Percentiles rank a stretch among this genome's conserved stretches.
Evolutionary conservation across 164 flowering plant genomes (phyloP).

Genomic region (Liriodendron chinense): DNA sequence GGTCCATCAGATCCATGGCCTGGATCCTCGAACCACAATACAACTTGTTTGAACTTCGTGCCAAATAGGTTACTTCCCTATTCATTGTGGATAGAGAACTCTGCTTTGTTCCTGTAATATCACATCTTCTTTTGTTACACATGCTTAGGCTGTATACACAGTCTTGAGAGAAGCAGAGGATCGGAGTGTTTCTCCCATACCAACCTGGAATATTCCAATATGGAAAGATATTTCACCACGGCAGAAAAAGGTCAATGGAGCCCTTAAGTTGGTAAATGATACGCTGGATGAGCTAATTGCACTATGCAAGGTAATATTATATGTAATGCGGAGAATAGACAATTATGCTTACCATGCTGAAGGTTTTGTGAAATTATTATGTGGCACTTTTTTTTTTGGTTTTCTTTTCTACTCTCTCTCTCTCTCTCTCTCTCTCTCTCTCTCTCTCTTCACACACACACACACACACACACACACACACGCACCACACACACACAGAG

Average conservation of each 20-base stretch:
- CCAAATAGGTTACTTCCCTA: not conserved
- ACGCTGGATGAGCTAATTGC: constrained; percentile 76
- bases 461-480: too few species aligned
- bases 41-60: not conserved
- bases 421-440: not conserved
- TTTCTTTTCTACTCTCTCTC: too few species aligned
- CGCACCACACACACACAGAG: too few species aligned
- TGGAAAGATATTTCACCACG: constrained; percentile 97
- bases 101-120: not conserved
- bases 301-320: constrained; percentile 73
- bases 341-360: not conserved
- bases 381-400: too few species aligned
- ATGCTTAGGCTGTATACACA: constrained; percentile 85
- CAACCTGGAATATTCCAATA: constrained; percentile 89
- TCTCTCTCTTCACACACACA: too few species aligned
- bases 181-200: constrained; percentile 82
- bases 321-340: not conserved
- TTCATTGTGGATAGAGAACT: not conserved
- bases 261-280: constrained; percentile 77
- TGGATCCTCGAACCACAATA: not conserved
- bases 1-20: not conserved
- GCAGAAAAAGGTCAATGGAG: constrained; percentile 64
- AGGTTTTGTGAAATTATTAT: not conserved
- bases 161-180: constrained; percentile 93
- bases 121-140: constrained; percentile 6